Evolutionary conservation across 257 asterid genomes (phyloP).

Genomic region (Nicotiana obtusifolia): DNA sequence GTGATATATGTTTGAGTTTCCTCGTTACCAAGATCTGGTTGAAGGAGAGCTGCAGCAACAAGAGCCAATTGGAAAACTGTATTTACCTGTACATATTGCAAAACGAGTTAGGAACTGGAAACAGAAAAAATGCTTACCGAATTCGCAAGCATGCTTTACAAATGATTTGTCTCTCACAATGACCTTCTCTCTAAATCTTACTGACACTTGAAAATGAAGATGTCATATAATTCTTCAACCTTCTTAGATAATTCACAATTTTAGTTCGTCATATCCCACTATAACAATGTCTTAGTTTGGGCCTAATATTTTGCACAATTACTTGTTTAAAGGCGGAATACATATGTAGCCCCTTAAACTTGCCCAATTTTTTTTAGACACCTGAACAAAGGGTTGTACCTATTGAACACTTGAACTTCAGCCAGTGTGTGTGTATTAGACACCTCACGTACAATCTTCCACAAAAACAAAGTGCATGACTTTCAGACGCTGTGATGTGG

Average conservation of each 20-base stretch:
- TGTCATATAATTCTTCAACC: too few species aligned
- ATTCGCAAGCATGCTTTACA: not conserved
- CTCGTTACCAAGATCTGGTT: slow-evolving; percentile 80
- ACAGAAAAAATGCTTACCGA: not conserved
- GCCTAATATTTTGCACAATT: not conserved
- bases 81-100: slow-evolving; percentile 47
- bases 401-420: too few species aligned
- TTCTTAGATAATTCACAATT: too few species aligned
- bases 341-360: too few species aligned
- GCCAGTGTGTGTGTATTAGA: too few species aligned
- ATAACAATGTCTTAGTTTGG: not conserved
- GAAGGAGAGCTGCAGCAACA: slow-evolving; percentile 89
- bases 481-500: too few species aligned
- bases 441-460: too few species aligned
- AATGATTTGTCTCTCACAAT: not conserved
- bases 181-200: not conserved
- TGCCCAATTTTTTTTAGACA: too few species aligned
- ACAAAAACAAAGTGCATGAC: too few species aligned
- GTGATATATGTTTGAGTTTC: slow-evolving; percentile 57
- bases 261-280: not conserved
- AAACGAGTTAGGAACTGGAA: not conserved
- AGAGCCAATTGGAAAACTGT: slow-evolving; percentile 80
- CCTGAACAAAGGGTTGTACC: too few species aligned
- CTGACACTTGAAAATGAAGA: not conserved
- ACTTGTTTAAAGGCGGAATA: not conserved